Conservation (phyloP, 495 filamentous ascomycete species). For the Penicillium riverlandense region DNA sequence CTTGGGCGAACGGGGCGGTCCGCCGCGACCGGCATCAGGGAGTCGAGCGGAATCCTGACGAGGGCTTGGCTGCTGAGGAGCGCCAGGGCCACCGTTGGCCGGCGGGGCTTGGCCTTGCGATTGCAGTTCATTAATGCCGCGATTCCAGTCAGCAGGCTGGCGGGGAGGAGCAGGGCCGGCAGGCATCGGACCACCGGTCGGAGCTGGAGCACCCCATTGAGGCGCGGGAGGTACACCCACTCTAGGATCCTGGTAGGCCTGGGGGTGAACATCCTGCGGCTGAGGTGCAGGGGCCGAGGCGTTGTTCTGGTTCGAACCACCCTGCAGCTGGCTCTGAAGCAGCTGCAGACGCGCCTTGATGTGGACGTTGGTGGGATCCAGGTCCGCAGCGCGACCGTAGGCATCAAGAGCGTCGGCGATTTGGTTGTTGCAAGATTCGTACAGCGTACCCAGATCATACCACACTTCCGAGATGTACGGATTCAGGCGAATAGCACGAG, state of each 20-base stretch:
- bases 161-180: conserved; percentile 57
- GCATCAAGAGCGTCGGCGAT: conserved; percentile 94
- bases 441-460: conserved; percentile 97
- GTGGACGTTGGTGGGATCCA: conserved; percentile 88
- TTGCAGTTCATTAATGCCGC: conserved; percentile 66
- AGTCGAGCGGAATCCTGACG: conserved; percentile 65
- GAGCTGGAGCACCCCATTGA: conserved; percentile 72
- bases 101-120: conserved; percentile 60
- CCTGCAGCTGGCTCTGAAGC: conserved; percentile 64
- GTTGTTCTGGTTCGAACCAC: conserved; percentile 56
- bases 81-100: conserved; percentile 58
- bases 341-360: conserved; percentile 93
- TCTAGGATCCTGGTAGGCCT: conserved; percentile 71
- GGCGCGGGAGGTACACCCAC: conserved; percentile 68
- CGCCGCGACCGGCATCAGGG: conserved; percentile 59
- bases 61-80: conserved; percentile 61
- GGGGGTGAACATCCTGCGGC: conserved; percentile 80
- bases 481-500: conserved; percentile 93
- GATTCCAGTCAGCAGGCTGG: conserved; percentile 61
- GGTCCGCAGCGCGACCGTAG: conserved; percentile 87
- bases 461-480: conserved; percentile 99
- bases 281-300: conserved; percentile 55
- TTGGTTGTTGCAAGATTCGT: conserved; percentile 99
- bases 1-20: conserved; percentile 56
- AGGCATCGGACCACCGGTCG: conserved; percentile 53